Evolutionary conservation across 805 yeast genomes (phyloP), one percentile per base, ranked within the genome.

Genomic region (Starmerella potacharoeniae): DNA sequence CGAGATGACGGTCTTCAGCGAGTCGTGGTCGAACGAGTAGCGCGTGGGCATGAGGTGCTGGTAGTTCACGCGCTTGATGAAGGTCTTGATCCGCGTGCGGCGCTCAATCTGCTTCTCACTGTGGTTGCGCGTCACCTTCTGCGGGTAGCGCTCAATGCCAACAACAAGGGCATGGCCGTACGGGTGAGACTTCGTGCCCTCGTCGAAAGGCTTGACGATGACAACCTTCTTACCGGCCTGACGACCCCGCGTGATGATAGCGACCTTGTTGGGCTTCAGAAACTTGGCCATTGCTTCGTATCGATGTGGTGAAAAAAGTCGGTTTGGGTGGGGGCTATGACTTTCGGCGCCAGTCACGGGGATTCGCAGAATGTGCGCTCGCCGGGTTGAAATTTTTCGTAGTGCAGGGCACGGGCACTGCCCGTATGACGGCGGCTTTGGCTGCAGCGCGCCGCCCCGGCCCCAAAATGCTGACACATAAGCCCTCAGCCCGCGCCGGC

Each of bases 191-290:
- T 93, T 93, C 80, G 97, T 81, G 75, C 98, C 98, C 73, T 93
- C 97, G 73, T 93, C 97, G 75, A 86, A 95, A 69, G 96, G 93
- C 79, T 87, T 89, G 75, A 93, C 90, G 74, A 93, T 89, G 75
- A 93, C 98, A 68, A 93, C 98, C 86, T 93, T 93, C 86, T 90
- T 91, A 82, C 98, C 98, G 76, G 98, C 98, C 87, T 82, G 91
- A 82, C 98, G 93, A 74, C 98, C 98, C 78, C 97, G 91, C 77
- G 90, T 95, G 76, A 93, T 90, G 80, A 93, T 90, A 81, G 97
- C 97, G 84, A 91, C 97, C 86, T 86, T 89, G 83, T 97, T 97
- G 77, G 97, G 86, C 82, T 91, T 93, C 80, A 93, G 84, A 85
- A 93, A 91, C 80, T 93, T 93, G 81, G 96, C 96, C 96, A 89